These are phyloP conservation scores for Ceratocystis eucalypticola DNA, from an alignment of 2,329 filamentous ascomycete genomes.

Conservation along the genomic window DNA sequence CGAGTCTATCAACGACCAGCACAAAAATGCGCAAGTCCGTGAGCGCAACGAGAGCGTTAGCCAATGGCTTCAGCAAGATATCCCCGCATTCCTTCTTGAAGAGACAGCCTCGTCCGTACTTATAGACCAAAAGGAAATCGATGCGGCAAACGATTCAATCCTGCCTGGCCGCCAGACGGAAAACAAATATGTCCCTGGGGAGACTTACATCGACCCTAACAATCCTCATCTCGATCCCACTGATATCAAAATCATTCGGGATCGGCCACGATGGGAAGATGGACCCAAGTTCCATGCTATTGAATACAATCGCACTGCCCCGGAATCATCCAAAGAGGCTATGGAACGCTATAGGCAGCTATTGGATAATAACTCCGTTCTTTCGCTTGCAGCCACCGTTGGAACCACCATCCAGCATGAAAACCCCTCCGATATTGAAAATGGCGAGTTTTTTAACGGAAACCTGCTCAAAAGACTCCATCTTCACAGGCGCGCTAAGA, in stretches of 20 bases:
- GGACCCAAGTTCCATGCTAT: slow-evolving; percentile 37
- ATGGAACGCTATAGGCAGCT: slow-evolving; percentile 38
- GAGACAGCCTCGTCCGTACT: neutral
- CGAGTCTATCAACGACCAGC: slow-evolving; percentile 37
- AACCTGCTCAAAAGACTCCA: slow-evolving; percentile 51
- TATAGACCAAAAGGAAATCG: neutral
- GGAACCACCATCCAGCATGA: slow-evolving; percentile 46
- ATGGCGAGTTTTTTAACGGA: slow-evolving; percentile 41
- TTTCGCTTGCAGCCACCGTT: slow-evolving; percentile 54
- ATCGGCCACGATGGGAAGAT: slow-evolving; percentile 34
- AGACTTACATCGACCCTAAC: slow-evolving; percentile 35
- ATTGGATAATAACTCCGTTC: slow-evolving; percentile 43
- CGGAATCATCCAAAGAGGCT: slow-evolving; percentile 24
- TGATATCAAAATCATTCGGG: slow-evolving; percentile 38
- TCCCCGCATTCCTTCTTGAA: neutral
- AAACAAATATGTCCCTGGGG: slow-evolving; percentile 36
- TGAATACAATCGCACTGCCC: slow-evolving; percentile 30
- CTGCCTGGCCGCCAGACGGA: slow-evolving; percentile 35
- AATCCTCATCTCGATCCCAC: slow-evolving; percentile 30
- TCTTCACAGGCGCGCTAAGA: slow-evolving; percentile 32
- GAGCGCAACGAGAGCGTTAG: slow-evolving; percentile 39
- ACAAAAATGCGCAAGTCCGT: slow-evolving; percentile 29
- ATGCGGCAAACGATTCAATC: slow-evolving; percentile 25
- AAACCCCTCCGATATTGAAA: slow-evolving; percentile 46
- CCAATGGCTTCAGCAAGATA: slow-evolving; percentile 33